Base-by-base conservation (phyloP, 1,139 yeast genomes). In the Saccharomycopsis hybrid region DNA sequence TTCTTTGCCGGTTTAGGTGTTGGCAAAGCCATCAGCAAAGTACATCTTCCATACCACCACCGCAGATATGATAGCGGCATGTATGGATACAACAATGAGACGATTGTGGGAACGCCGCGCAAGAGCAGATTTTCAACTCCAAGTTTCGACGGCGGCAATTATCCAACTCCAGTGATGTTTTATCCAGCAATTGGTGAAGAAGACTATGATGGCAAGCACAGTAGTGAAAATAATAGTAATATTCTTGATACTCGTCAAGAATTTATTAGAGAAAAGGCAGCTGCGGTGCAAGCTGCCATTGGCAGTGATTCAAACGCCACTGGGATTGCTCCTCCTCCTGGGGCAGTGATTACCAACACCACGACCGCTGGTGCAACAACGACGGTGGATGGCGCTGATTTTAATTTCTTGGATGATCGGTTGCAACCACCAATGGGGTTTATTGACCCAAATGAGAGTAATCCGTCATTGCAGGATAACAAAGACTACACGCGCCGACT, bases 351-450 rank as follows among this genome's bases (percentile, higher is more conserved):
- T 18, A 18, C 18, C 18, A 18, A 18, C 18, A 18, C n/a, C 31
- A 11, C 13, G 18, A 7, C 11, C 11, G n/a, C 18, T 9, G 24
- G 7, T n/a, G 39, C 39, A 5, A 24, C 18, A 24, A 24, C 39
- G n/a, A 13, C 18, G 43, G 28, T 11, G n/a, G 46, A 35, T n/a
- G 24, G 27, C 28, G n/a, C 38, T 47, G 11, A 5, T 5, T 27
- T 11, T 25, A 43, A 9, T 5, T 44, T 44, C 25, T 5, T 44
- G 33, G 47, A 44, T 31, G 47, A 44, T n/a, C 43, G 47, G 28
- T 44, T 44, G 47, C 43, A 40, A 28, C 43, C 43, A n/a, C 43
- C 43, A 40, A 40, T 40, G 43, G 11, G 5, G 9, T 40, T 40
- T 24, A 40, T 40, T 11, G 44, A 41, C 25, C 48, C 48, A 5